phyloP scores from a whole-genome alignment of 225 moss, liverwort and hornwort genomes.

The Thuidium tamariscinum region DNA sequence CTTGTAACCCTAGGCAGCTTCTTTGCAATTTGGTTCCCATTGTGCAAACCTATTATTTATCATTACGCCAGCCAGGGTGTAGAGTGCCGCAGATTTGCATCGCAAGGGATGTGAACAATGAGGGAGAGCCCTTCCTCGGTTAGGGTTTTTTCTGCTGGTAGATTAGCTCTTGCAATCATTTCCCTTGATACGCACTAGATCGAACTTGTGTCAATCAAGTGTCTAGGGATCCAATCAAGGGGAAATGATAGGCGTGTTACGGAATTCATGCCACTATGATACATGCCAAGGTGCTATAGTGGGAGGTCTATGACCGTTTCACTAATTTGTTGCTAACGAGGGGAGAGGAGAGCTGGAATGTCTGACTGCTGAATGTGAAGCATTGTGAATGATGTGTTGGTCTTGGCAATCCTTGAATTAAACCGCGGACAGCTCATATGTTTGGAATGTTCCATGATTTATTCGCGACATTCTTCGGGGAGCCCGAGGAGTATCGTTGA shows the following conservation, averaged over 20 bases:
- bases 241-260: background rate
- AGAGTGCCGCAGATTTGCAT: background rate
- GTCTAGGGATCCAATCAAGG: background rate
- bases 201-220: background rate
- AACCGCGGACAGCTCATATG: background rate
- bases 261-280: background rate
- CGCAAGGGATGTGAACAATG: background rate
- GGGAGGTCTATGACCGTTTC: background rate
- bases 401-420: background rate
- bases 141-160: constrained; percentile 16
- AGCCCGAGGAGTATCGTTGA: background rate
- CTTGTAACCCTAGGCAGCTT: background rate
- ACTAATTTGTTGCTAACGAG: background rate
- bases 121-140: background rate
- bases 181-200: background rate
- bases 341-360: constrained; percentile 1
- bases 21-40: background rate
- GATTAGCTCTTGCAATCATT: background rate
- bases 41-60: background rate
- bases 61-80: background rate
- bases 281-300: background rate
- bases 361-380: background rate
- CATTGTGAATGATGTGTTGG: background rate
- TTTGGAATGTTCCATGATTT: background rate
- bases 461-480: background rate